phyloP scores from a whole-genome alignment of 768 basidiomycete species.

The Rhodotorula kratochvilovae region DNA sequence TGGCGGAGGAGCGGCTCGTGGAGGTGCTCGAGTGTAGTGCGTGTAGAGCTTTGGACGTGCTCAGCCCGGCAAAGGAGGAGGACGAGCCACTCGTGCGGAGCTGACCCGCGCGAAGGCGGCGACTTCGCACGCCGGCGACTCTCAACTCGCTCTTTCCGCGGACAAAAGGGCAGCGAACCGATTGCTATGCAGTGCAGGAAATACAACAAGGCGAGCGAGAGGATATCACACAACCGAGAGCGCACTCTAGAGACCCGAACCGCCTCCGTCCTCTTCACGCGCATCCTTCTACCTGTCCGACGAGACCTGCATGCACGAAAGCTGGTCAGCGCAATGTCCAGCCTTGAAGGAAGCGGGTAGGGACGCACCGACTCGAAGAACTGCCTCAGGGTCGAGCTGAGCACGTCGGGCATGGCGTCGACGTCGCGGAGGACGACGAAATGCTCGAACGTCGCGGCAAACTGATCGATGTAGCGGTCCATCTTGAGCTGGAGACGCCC shows the following conservation, averaged over 20 bases:
- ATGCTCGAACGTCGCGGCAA: constrained; percentile 70
- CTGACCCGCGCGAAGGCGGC: no score
- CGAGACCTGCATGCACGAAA: neutral
- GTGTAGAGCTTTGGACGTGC: no score
- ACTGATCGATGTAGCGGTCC: constrained; percentile 52
- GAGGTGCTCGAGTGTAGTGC: no score
- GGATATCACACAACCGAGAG: neutral
- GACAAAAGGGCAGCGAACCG: neutral
- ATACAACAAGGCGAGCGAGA: neutral
- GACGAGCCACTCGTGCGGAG: no score
- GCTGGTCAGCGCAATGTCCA: neutral
- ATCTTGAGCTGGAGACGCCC: constrained; percentile 82
- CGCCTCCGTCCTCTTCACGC: neutral
- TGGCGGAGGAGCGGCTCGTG: no score
- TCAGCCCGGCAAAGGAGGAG: no score
- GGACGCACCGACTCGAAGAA: constrained; percentile 48
- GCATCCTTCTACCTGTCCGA: neutral
- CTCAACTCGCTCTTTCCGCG: neutral
- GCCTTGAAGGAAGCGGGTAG: neutral
- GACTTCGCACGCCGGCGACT: no score
- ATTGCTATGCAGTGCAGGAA: neutral
- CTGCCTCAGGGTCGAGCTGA: constrained; percentile 81
- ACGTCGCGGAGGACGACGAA: constrained; percentile 88
- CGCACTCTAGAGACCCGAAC: no score
- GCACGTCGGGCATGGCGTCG: constrained; percentile 82